Base-by-base conservation (phyloP, 208 protist genomes). In the Leishmania aethiopica region DNA sequence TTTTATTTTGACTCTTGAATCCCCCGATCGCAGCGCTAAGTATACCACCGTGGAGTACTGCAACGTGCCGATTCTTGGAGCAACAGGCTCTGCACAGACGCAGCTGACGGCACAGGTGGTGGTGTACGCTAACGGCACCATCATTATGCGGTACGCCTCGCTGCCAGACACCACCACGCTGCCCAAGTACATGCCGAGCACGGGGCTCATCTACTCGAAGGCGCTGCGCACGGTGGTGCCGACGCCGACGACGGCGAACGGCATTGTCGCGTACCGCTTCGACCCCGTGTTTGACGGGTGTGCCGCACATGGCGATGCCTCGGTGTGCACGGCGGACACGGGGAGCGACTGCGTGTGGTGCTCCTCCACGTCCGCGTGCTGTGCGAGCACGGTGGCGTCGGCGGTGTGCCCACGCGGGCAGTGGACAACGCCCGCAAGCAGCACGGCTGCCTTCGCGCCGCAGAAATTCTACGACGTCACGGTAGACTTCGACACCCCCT, bases 131-230 rank as follows among this genome's bases (percentile, higher is more conserved):
- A 81, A 89, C 76, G 90, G 90, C 53, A 86, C 83, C 19, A 84
- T 93, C 73, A 78, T 93, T 51, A 86, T 93, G 76, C 87, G 90
- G 40, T 93, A 93, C 84, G 59, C 59, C 49, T n/a, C 79, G n/a
- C 70, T 89, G 57, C 84, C 87, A 8, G 28, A 25, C 75, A 28
- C 35, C 6, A n/a, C 15, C 35, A n/a, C 6, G 37, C 53, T 75
- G 75, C 51, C 67, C 3, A 53, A 10, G 19, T 19, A 40, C n/a
- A 60, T 67, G 66, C 66, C 60, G 45, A 70, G 76, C 77, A 78
- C 76, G 42, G 83, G 75, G n/a, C 74, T 81, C 28, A 47, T 86
- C 32, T 81, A 82, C 70, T 78, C 72, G 10, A 67, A 70, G 77
- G 67, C 77, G 53, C 64, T 79, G 75, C 83, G 83, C 59, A 66